Evolutionary conservation across 1,284 basidiomycete genomes (phyloP), one percentile per base, ranked within the genome.

Genomic region (Trichosporon asahii): DNA sequence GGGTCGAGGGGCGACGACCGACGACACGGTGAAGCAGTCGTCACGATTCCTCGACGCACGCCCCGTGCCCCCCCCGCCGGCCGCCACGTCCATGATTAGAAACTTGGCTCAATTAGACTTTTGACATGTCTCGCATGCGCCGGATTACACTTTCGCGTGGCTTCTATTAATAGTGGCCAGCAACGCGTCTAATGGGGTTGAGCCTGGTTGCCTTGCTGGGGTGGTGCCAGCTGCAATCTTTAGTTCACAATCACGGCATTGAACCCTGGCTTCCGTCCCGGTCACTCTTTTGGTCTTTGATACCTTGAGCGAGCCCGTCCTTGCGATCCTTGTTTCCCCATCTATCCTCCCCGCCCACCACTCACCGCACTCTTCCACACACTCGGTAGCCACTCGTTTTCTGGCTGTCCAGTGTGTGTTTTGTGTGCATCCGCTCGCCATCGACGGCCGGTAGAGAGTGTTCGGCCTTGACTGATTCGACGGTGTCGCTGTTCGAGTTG

Each of bases 251-350:
- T 53, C 49, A 53, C 49, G 49, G 49, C 49, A 53, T 53, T 9
- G 46, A 53, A 53, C 49, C 49, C 49, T 53, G 49, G 23, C 49
- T 53, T 53, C 49, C 49, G 49, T 53, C 49, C 49, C 49, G 49
- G 49, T 53, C 49, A 44, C 49, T 9, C 23, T 25, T 53, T 53
- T 53, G 21, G 49, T 53, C 23, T 53, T 25, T 53, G 49, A 53
- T 21, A 53, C 9, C 44, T 21, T 23, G 49, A 53, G 23, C 49
- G 11, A 53, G 49, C 49, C 9, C 2, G 9, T 53, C 23, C 49
- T 25, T 21, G 49, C 6, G 15, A 25, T 53, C 49, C 49, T 53
- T 53, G 49, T 53, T 53, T 53, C 49, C 49, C 49, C 49, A 53
- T 53, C 49, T 53, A 53, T 23, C 21, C 49, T 53, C 23, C 49